Evolutionary conservation across 2,329 filamentous ascomycete genomes (phyloP).

Genomic region (Purpureocillium lavendulum): DNA sequence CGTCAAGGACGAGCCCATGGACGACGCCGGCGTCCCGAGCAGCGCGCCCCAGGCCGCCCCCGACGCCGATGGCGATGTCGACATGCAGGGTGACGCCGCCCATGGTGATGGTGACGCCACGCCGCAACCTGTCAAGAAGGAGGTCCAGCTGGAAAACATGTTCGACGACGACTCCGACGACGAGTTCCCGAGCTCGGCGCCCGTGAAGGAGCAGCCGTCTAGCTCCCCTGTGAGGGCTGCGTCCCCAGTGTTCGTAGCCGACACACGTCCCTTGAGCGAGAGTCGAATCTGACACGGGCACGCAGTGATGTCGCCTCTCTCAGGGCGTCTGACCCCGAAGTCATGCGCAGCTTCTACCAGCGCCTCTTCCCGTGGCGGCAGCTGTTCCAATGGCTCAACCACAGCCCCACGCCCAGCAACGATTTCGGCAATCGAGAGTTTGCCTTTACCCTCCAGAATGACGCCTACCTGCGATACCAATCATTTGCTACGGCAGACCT

Average conservation of each 20-base stretch:
- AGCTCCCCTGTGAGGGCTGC: slow-evolving; percentile 34
- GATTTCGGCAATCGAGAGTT: slow-evolving; percentile 95
- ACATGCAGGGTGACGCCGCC: slow-evolving; percentile 30
- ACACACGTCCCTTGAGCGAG: no score
- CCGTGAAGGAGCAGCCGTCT: slow-evolving; percentile 24
- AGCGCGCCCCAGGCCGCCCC: slow-evolving; percentile 19
- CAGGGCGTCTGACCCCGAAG: slow-evolving; percentile 63
- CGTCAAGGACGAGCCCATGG: slow-evolving; percentile 25
- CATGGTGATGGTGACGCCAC: slow-evolving; percentile 12
- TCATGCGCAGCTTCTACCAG: slow-evolving; percentile 92
- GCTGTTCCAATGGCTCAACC: slow-evolving; percentile 97
- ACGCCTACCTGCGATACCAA: slow-evolving; percentile 88
- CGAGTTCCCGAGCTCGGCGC: slow-evolving; percentile 47
- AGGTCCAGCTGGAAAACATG: slow-evolving; percentile 48
- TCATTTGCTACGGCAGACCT: slow-evolving; percentile 48
- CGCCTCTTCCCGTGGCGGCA: slow-evolving; percentile 91
- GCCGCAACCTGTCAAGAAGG: slow-evolving; percentile 25
- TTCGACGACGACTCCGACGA: slow-evolving; percentile 52
- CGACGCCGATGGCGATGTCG: slow-evolving; percentile 25
- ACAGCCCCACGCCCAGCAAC: slow-evolving; percentile 73
- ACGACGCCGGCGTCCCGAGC: slow-evolving; percentile 16
- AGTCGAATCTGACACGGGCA: neutral
- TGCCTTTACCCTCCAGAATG: slow-evolving; percentile 87
- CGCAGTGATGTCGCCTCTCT: slow-evolving; percentile 26
- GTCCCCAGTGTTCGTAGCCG: slow-evolving; percentile 37